Evolutionary conservation across 139 green algal species (phyloP), one percentile per base, ranked within the genome.

Genomic region (Parachlorella kessleri): DNA sequence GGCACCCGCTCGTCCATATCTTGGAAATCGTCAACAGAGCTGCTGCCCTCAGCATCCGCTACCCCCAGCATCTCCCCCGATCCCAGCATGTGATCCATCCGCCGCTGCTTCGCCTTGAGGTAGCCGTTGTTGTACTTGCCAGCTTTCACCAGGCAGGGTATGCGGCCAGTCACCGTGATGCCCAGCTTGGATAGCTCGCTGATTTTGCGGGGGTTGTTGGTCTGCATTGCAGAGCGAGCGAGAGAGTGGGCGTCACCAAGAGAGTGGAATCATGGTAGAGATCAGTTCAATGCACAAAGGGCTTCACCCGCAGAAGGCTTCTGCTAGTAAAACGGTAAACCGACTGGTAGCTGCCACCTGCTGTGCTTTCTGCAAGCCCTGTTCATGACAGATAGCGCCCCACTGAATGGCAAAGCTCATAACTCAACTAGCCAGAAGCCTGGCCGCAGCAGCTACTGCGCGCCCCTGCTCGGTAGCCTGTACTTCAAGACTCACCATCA

Each of bases 191-290:
- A 78, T 68, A 98, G 77, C 75, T 91, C 72, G 70, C 79, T 82
- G 24, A 98, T 94, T 85, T 98, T 98, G 54, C 95, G 86, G 4
- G 94, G 94, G 88, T 98, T 98, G 89, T 98, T 98, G 38, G 94
- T 98, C 92, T 96, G 89, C 42, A 85, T 14, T 59, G 14, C 21
- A 0, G 0, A 59, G n/a, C n/a, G n/a, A n/a, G n/a, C n/a, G n/a
- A n/a, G n/a, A n/a, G n/a, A n/a, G n/a, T n/a, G n/a, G n/a, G n/a
- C n/a, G n/a, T n/a, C n/a, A n/a, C n/a, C n/a, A n/a, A n/a, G n/a
- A n/a, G n/a, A n/a, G n/a, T n/a, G n/a, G n/a, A n/a, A n/a, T n/a
- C n/a, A n/a, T n/a, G n/a, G n/a, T n/a, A n/a, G n/a, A n/a, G n/a
- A n/a, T n/a, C n/a, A n/a, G n/a, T n/a, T n/a, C n/a, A n/a, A n/a